Evolutionary conservation across 2,329 filamentous ascomycete species (phyloP).

Genomic region (Ophiostoma australiae): DNA sequence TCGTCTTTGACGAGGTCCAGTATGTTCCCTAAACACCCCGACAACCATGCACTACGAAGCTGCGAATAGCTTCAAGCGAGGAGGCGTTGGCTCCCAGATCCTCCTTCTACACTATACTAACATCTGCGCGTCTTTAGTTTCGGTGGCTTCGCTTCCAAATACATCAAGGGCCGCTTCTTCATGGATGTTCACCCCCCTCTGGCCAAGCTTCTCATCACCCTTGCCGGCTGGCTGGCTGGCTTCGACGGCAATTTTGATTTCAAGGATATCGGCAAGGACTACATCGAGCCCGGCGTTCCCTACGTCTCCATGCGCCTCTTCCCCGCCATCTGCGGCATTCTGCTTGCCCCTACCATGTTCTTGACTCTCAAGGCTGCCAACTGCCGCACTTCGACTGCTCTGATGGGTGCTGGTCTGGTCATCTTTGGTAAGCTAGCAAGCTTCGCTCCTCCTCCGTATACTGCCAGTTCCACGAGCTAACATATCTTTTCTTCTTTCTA

Average conservation of each 20-base stretch:
- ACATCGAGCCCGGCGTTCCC: constrained; percentile 86
- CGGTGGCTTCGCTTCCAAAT: constrained; percentile 95
- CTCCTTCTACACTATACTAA: constrained; percentile 23
- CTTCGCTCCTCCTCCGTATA: not conserved
- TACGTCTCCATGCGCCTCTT: constrained; percentile 97
- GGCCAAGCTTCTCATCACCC: constrained; percentile 91
- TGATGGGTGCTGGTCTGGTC: constrained; percentile 76
- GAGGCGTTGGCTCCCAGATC: constrained; percentile 18
- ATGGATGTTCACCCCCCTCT: constrained; percentile 99
- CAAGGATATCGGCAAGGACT: constrained; percentile 99
- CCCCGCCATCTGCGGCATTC: constrained; percentile 81
- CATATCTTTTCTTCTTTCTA: constrained; percentile 36
- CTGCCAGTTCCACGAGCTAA: not conserved
- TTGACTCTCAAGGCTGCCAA: constrained; percentile 86
- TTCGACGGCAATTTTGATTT: constrained; percentile 97
- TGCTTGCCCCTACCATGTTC: constrained; percentile 89
- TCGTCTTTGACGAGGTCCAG: constrained; percentile 99
- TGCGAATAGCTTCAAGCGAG: not conserved
- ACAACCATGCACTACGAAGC: not conserved
- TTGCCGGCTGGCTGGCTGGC: constrained; percentile 89
- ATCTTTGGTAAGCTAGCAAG: constrained; percentile 65
- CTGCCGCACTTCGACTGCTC: constrained; percentile 79
- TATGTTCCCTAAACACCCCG: constrained; percentile 47
- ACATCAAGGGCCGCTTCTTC: constrained; percentile 98
- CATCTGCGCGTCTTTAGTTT: constrained; percentile 57